Evolutionary conservation across 306 rosid species (phyloP), one percentile per base, ranked within the genome.

Genomic region (Styphnolobium japonicum): DNA sequence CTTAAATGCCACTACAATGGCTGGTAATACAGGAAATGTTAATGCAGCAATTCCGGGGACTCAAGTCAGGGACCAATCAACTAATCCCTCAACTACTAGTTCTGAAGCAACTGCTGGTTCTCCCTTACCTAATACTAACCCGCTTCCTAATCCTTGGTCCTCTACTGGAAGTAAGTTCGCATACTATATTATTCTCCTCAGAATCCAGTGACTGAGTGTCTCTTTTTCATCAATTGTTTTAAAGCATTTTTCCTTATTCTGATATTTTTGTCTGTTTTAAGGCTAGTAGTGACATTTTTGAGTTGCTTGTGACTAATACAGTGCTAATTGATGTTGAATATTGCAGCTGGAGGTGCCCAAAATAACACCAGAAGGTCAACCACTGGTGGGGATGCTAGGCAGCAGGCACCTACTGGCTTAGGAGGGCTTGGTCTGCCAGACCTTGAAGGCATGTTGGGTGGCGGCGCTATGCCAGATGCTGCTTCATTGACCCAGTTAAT

Each of bases 91-190:
- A 31, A 85, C 90, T 27, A 73, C 89, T 67, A 61, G 73, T 85
- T 82, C 90, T 67, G 98, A 91, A 72, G 75, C 91, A 25, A 51
- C 89, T 19, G 71, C 78, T 69, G 88, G 87, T 7, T 84, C 93
- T 71, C 91, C 92, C 31, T 87, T 91, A 65, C 98, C 98, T 36
- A 93, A 91, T 84, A 89, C 94, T n/a, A 89, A 89, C 57, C 98
- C 98, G 1, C 98, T 93, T 78, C 98, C 98, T 45, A 93, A 93
- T 87, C 98, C 98, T 65, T 93, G 98, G 97, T 70, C 85, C 71
- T 43, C 91, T 42, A 58, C 92, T 73, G 88, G 91, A 63, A 57
- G 96, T 91, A 88, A 84, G 92, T 74, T 76, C 55, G 45, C 56
- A 58, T 70, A 49, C 61, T 15, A 8, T 22, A 56, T 12, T 71